These are phyloP conservation scores for Ilex paraguariensis DNA, from an alignment of 305 asterid species.

Conservation along the genomic window DNA sequence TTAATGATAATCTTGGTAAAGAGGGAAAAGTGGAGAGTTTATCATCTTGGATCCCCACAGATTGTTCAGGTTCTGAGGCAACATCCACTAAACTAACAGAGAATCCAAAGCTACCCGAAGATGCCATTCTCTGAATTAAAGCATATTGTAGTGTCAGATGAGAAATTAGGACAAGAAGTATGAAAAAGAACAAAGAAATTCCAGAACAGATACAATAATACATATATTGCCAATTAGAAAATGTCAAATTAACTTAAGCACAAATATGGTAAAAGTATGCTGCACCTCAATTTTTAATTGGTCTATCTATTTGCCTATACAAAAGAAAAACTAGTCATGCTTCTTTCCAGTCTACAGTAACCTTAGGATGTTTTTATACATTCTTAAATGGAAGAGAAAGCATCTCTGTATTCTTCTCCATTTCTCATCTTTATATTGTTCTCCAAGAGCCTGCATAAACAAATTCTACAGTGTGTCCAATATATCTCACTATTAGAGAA, in stretches of 20 bases:
- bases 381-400: too few relatives aligned
- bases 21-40: conserved; percentile 29
- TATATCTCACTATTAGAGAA: too few relatives aligned
- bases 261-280: not conserved
- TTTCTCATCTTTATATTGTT: too few relatives aligned
- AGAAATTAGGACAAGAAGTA: not conserved
- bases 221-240: too few relatives aligned
- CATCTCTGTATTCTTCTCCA: too few relatives aligned
- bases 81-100: conserved; percentile 38
- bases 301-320: too few relatives aligned
- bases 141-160: conserved; percentile 21
- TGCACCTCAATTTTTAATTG: not conserved
- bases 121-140: conserved; percentile 52
- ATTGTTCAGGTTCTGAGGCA: conserved; percentile 34
- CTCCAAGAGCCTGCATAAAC: too few relatives aligned
- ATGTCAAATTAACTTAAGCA: not conserved
- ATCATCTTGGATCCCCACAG: conserved; percentile 27
- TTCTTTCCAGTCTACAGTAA: too few relatives aligned
- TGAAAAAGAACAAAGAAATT: not conserved
- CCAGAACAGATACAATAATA: too few relatives aligned
- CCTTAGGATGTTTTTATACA: too few relatives aligned
- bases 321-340: too few relatives aligned
- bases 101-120: conserved; percentile 61
- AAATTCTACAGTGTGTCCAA: too few relatives aligned
- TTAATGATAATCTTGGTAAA: conserved; percentile 28